Evolutionary conservation across 805 yeast species (phyloP), one percentile per base, ranked within the genome.

Genomic region (Jamesozyma piceae): DNA sequence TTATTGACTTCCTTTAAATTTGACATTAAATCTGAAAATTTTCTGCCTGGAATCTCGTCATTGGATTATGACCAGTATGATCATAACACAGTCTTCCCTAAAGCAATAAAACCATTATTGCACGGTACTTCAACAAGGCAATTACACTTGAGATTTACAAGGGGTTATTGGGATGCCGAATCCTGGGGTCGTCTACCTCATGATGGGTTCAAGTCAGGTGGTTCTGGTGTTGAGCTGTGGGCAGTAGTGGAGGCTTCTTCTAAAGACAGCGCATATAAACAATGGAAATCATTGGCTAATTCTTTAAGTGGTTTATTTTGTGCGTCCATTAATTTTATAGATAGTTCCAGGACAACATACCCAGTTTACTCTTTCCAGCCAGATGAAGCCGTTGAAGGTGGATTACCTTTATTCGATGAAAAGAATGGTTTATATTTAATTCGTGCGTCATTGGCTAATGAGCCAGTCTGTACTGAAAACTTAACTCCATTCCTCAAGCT

Each of bases 391-490:
- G 49, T 39, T 35, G 48, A 37, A 17, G 38, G 27, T 17, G 46
- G 52, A 21, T 44, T 61, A 6, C 61, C 68, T 1, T 20, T 64
- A 4, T 53, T 64, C 34, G n/a, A 42, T 19, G 38, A 49, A 26
- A 38, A 44, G 2, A 72, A 74, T 43, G 57, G 68, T 4, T 56
- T 79, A 21, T 83, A 69, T 53, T 63, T 81, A 18, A 58, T 89
- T 48, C 72, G 95, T 47, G 95, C 96, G 5, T 84, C 96, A 0
- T 72, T 92, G 39, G 96, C 98, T 1, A 77, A 90, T 47, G 98
- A 92, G 58, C 95, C 97, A 0, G 80, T 92, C 15, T 92, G 98
- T 63, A 92, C 98, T 0, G 98, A 92, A 61, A 92, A 92, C 64
- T 71, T 92, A 57, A 90, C 98, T 0, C 97, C 98, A 0, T 87